Evolutionary conservation across 495 filamentous ascomycete species (phyloP), one percentile per base, ranked within the genome.

Genomic region (Collariella sp.): DNA sequence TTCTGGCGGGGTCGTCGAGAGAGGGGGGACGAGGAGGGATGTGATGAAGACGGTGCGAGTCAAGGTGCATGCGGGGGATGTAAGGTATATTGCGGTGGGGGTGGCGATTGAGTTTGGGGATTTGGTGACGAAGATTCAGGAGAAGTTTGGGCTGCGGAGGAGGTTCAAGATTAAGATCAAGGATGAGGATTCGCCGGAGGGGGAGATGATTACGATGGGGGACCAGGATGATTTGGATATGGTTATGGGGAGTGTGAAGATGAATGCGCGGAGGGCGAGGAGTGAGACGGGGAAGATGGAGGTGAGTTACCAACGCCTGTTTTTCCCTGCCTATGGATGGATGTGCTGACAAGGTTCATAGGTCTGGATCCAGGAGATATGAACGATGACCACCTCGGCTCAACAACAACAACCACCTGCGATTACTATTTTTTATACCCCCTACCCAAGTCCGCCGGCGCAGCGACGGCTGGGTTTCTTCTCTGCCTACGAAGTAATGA

Each of bases 221-320:
- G 93, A 98, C 70, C 87, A 95, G 70, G 93, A 98, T 63, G 93
- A 98, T 76, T 69, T 96, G 59, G 90, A 96, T 48, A 83, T 95
- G 79, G 80, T 86, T 38, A 77, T 97, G 50, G 74, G 72, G 63
- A 73, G 71, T 5, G 83, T 84, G 29, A 85, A 80, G 66, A 78
- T 79, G 52, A 71, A 72, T 52, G 94, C 88, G 26, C 77, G 76
- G 72, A 82, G 81, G 66, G 87, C 91, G 61, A 79, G 83, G 52
- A 72, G 76, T 41, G 91, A 95, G 55, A 86, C 90, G 75, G 91
- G 89, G 29, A 97, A 96, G 80, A 83, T 97, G 79, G 93, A 97
- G 82, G 89, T 97, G 67, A 76, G 87, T 74, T 34, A 12, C 1
- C n/a, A 41, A 18, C 20, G 23, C 11, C 15, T 34, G 6, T 1